A percentile compares a stretch with the other conserved stretches of the same genome.
Evolutionary conservation across 169 alveolate genomes (phyloP).

Genomic region (Cytauxzoon felis): DNA sequence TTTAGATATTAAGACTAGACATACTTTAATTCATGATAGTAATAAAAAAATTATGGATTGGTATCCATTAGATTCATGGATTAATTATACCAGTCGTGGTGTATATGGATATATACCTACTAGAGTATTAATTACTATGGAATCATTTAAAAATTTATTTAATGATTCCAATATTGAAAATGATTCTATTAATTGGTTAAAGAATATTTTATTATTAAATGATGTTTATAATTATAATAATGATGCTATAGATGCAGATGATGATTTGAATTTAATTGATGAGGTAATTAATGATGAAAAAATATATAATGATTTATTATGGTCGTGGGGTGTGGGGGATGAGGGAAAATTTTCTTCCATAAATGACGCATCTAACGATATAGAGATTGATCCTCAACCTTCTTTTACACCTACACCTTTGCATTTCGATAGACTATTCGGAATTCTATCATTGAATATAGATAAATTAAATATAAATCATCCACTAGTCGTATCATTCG

Average conservation of each 20-base stretch:
- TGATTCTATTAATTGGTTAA: constrained; percentile 16
- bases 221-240: neutral
- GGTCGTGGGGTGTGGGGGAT: constrained; percentile 61
- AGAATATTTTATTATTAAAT: constrained; percentile 15
- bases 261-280: neutral
- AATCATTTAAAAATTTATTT: neutral
- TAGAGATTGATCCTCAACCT: neutral
- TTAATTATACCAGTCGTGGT: constrained; percentile 1
- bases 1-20: constrained; percentile 18
- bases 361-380: neutral
- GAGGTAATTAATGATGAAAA: neutral
- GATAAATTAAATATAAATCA: neutral
- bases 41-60: constrained; percentile 25
- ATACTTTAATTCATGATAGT: constrained; percentile 25
- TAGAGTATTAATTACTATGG: constrained; percentile 13
- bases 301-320: neutral
- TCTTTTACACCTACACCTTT: neutral
- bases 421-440: constrained; percentile 6
- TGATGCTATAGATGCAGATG: neutral
- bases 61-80: constrained; percentile 49
- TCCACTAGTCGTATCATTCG: constrained; percentile 17
- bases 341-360: neutral
- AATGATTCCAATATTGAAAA: neutral
- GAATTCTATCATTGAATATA: constrained; percentile 14
- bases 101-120: neutral